Base-by-base conservation (phyloP, 1,284 basidiomycete genomes). In the Ustilago nuda region DNA sequence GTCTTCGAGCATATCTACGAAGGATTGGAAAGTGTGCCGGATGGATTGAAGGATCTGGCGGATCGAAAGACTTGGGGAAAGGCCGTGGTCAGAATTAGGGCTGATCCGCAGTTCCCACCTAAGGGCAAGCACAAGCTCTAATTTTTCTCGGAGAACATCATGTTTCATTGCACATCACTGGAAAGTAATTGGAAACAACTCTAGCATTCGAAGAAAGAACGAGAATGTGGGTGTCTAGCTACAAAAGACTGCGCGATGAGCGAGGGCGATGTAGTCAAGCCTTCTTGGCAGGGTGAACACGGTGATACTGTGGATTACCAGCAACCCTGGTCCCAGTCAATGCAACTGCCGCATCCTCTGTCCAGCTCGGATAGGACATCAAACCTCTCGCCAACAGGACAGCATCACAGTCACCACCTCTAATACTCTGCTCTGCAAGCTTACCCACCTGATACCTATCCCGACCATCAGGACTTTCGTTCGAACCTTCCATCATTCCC, bases 31-130 rank as follows among this genome's bases (percentile, higher is more conserved):
- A 90, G 90, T 4, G 87, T 98, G 12, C 91, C 87, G 0, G 72
- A 86, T 50, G 89, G 88, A 1, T 74, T 90, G 56, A 76, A 83
- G 50, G 89, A 88, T 75, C 82, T 90, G 35, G 88, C 94, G 81
- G 88, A 89, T 60, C 88, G 96, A 66, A 91, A 94, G 87, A 96
- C 94, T 2, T 98, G 94, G 93, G 96, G 95, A 1, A 98, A 98
- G 86, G 93, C 90, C 0, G 88, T 96, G 23, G 89, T 94, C 1
- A 88, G 89, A 43, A 86, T 98, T 39, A 55, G 75, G 9, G 72
- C 71, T 35, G 79, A 81, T 48, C 78, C 78, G 8, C 57, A 69
- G 37, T 61, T 58, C 51, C 78, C 78, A 5, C 75, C 78, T 19
- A 80, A 72, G 66, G 74, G 78, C 36, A 77, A 74, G 71, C 56